phyloP scores from a whole-genome alignment of 2,329 filamentous ascomycete genomes.

The Cercospora nicotianae region DNA sequence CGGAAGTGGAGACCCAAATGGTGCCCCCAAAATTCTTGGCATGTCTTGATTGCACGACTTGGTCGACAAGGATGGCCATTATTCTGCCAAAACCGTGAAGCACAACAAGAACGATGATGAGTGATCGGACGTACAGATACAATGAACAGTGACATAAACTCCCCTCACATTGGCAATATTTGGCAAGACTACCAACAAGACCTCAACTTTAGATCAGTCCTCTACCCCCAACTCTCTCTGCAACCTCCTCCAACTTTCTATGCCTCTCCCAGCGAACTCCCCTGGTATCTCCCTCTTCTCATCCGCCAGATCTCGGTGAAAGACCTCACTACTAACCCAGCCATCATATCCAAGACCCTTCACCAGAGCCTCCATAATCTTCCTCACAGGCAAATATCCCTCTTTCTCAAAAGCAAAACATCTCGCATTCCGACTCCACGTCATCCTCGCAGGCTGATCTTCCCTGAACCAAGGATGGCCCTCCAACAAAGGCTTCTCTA shows the following conservation, averaged over 20 bases:
- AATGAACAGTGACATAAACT: background rate
- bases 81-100: background rate
- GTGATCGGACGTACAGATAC: background rate
- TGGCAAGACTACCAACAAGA: too few species aligned
- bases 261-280: slow-evolving; percentile 8
- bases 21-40: background rate
- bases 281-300: slow-evolving; percentile 23
- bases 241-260: slow-evolving; percentile 16
- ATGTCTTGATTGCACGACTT: background rate
- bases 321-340: slow-evolving; percentile 71
- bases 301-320: slow-evolving; percentile 44
- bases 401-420: slow-evolving; percentile 63
- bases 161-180: background rate
- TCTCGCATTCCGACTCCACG: slow-evolving; percentile 75
- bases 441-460: slow-evolving; percentile 66
- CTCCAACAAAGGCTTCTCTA: slow-evolving; percentile 56
- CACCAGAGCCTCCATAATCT: slow-evolving; percentile 62
- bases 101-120: background rate
- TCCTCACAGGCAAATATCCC: slow-evolving; percentile 63
- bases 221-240: slow-evolving; percentile 6
- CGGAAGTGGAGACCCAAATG: background rate
- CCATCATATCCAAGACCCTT: slow-evolving; percentile 64
- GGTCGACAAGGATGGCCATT: background rate
- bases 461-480: slow-evolving; percentile 60
- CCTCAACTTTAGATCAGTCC: background rate